phyloP scores from a whole-genome alignment of 73 alveolate species.

The Paramecium tetraurelia region DNA sequence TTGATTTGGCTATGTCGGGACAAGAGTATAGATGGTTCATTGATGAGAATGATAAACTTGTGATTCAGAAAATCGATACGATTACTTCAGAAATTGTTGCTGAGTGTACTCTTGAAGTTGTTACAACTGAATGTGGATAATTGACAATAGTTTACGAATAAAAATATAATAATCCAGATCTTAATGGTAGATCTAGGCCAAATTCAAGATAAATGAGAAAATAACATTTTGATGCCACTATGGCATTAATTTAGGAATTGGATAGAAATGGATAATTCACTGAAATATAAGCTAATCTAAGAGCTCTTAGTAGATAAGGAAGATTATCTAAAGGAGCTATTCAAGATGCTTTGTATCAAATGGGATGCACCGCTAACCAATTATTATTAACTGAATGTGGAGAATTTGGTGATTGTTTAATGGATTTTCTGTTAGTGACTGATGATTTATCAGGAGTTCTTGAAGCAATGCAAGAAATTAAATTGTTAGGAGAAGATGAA shows the following conservation, averaged over 20 bases:
- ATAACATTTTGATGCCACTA: background rate
- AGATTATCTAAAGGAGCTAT: background rate
- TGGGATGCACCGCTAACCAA: background rate
- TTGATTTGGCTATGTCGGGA: background rate
- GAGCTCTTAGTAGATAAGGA: background rate
- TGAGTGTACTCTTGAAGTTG: background rate
- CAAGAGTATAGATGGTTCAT: background rate
- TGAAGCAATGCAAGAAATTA: background rate
- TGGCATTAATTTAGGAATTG: background rate
- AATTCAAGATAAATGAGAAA: background rate
- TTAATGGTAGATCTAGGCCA: conserved; percentile 17
- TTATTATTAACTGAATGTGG: background rate
- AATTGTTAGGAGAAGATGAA: conserved; percentile 13
- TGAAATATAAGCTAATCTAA: background rate
- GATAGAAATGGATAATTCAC: background rate
- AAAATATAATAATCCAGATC: background rate
- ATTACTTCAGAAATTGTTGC: background rate
- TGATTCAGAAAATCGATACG: background rate
- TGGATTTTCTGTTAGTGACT: background rate
- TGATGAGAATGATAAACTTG: background rate
- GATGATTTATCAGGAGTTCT: background rate
- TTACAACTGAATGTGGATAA: background rate
- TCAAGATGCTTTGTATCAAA: background rate
- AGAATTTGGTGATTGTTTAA: background rate
- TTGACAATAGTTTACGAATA: background rate